Base-by-base conservation (phyloP, 2,329 filamentous ascomycete species). In the Alternaria angustiovoidea region DNA sequence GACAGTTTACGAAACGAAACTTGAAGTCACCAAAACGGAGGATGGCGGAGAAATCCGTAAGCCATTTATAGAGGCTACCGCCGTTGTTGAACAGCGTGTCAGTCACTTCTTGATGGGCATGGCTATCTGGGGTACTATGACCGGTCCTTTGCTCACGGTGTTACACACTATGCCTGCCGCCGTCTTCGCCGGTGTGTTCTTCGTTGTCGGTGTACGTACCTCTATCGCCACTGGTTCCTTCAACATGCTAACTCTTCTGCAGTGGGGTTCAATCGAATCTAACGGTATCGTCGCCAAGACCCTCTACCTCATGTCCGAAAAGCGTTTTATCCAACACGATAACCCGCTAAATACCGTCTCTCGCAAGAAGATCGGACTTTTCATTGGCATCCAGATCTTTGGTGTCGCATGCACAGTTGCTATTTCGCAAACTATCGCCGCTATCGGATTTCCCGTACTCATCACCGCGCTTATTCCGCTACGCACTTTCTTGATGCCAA, bases 341-440 rank as follows among this genome's bases (percentile, higher is more conserved):
- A 81, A 87, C 22, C 81, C 81, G 0, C 74, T 86, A 3, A 75
- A 80, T 5, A 72, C 64, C 1, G 66, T 87, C 2, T 75, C 72
- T 0, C 79, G 77, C 24, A 74, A 72, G 12, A 82, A 83, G 43
- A 84, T 87, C 28, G 54, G 74, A 24, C 78, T 82, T 12, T 87
- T 82, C 68, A 78, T 86, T 9, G 76, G 74, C 20, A 79, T 84
- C 28, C 84, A 87, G 66, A 64, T 83, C 4, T 48, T 83, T 8
- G 81, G 80, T 2, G 83, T 87, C 14, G 79, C 80, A 0, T 79
- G 80, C 22, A 83, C 80, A 34, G 83, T 87, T 2, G 85, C 83
- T 1, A 83, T 87, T 47, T 85, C 84, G 0, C 84, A 87, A 67
- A 87, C 85, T 0, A 83, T 87, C 12, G 85, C 83, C 1, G 85